A percentile compares a stretch with the other conserved stretches of the same genome.
Conservation (phyloP, 352 stramenopile genomes). For the Aphanomyces stellatus region DNA sequence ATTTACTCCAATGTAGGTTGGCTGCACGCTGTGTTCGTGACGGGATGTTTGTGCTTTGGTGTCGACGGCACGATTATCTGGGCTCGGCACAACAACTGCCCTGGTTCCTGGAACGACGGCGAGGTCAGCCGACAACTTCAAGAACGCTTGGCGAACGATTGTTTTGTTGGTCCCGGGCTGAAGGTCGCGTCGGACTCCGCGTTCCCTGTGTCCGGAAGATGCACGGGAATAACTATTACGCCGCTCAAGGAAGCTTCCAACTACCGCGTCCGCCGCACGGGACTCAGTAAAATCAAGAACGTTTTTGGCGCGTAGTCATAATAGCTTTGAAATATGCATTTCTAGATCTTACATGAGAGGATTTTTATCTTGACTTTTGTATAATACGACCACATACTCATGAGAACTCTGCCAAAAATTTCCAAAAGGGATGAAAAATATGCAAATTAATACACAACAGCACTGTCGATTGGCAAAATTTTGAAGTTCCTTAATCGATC, state of each 20-base stretch:
- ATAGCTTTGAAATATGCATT: not conserved
- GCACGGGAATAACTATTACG: conserved; percentile 9
- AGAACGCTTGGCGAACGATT: not conserved
- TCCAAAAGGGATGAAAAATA: not conserved
- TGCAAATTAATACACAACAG: not conserved
- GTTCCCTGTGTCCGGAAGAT: conserved; percentile 10
- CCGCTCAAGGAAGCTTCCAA: conserved; percentile 16
- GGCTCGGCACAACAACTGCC: conserved; percentile 19
- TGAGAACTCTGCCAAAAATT: not conserved
- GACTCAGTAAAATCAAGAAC: not conserved
- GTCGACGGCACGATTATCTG: conserved; percentile 18
- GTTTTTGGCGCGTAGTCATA: not conserved
- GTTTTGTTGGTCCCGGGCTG: not conserved
- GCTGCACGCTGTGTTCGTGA: not conserved
- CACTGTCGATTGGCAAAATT: not conserved
- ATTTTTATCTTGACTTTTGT: not conserved
- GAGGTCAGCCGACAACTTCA: not conserved
- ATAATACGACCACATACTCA: not conserved
- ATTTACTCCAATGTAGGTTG: not conserved
- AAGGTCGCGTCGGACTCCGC: conserved; percentile 17
- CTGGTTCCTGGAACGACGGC: conserved; percentile 22
- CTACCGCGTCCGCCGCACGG: not conserved
- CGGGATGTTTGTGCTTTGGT: conserved; percentile 19
- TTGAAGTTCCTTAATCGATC: not conserved
- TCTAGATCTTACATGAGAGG: not conserved